Conservation (phyloP, 129 eudicot genomes). For the Artemisia tridentata region DNA sequence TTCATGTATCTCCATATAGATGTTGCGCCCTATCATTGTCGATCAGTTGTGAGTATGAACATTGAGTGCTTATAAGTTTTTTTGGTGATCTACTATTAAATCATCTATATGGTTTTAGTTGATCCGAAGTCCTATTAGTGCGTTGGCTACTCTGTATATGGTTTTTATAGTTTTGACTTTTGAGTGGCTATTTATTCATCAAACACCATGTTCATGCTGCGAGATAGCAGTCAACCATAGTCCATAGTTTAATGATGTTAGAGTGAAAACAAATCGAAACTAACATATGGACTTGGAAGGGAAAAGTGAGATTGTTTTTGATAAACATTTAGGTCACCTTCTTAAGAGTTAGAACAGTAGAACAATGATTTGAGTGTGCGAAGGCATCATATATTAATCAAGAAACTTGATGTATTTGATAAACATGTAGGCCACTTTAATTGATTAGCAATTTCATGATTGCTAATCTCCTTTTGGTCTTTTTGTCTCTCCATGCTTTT, state of each 20-base stretch:
- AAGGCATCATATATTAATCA: slow-evolving; percentile 11
- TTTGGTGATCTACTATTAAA: neutral
- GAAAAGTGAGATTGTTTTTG: too few species aligned
- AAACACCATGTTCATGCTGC: neutral
- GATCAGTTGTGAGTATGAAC: too few species aligned
- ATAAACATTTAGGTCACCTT: slow-evolving; percentile 19
- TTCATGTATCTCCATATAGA: too few species aligned
- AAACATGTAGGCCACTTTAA: neutral
- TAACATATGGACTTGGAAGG: neutral
- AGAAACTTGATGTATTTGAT: slow-evolving; percentile 18
- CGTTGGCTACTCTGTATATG: too few species aligned
- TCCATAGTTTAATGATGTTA: neutral
- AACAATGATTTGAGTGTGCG: slow-evolving; percentile 15
- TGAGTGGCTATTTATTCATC: too few species aligned
- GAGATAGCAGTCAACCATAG: neutral
- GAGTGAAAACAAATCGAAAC: neutral
- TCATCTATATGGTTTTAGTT: neutral
- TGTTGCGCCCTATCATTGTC: too few species aligned
- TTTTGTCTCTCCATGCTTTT: slow-evolving; percentile 16
- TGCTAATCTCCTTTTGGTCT: neutral
- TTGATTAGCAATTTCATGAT: slow-evolving; percentile 9
- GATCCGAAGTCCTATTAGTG: neutral
- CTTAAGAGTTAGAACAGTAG: slow-evolving; percentile 9
- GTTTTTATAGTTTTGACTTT: too few species aligned
- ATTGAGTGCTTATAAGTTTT: too few species aligned